phyloP scores from a whole-genome alignment of 495 filamentous ascomycete species.

The Lophiostoma macrostomum region DNA sequence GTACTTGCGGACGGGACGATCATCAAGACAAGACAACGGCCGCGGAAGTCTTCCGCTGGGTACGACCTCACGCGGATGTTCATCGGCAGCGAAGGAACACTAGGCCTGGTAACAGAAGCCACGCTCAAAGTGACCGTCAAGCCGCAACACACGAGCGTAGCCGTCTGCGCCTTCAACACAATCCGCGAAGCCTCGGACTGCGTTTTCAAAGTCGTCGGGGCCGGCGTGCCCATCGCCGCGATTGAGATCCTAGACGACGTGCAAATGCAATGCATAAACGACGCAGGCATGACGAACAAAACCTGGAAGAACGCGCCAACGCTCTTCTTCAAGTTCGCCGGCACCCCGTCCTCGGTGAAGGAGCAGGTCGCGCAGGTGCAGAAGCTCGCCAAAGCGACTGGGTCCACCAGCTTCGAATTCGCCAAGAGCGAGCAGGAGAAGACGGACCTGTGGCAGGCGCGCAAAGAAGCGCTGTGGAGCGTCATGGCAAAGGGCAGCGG shows the following conservation, averaged over 20 bases:
- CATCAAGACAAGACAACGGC: conserved; percentile 79
- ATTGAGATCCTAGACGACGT: conserved; percentile 93
- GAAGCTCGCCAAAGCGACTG: conserved; percentile 59
- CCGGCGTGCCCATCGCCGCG: conserved; percentile 79
- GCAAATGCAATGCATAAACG: conserved; percentile 91
- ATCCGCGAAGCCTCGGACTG: conserved; percentile 78
- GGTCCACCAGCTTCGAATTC: conserved; percentile 73
- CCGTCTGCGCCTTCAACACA: conserved; percentile 73
- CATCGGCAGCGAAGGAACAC: conserved; percentile 88
- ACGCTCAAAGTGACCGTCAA: conserved; percentile 79
- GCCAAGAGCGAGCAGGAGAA: conserved; percentile 66
- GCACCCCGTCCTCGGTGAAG: conserved; percentile 69
- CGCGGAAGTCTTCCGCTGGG: conserved; percentile 77
- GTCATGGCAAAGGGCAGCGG: conserved; percentile 59
- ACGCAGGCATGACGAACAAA: conserved; percentile 66
- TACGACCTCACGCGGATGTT: conserved; percentile 85
- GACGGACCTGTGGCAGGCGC: conserved; percentile 77
- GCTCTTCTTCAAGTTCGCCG: conserved; percentile 92
- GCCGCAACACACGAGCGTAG: conserved; percentile 75
- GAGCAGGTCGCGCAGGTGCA: conserved; percentile 77
- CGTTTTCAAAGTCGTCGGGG: conserved; percentile 72
- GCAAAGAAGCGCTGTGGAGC: conserved; percentile 84
- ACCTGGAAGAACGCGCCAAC: conserved; percentile 78
- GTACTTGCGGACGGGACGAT: conserved; percentile 89
- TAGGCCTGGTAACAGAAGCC: conserved; percentile 84